Percentiles rank a stretch among this genome's conserved stretches.
Conservation (phyloP, 441 rosid species). For the Mallotus repandus region DNA sequence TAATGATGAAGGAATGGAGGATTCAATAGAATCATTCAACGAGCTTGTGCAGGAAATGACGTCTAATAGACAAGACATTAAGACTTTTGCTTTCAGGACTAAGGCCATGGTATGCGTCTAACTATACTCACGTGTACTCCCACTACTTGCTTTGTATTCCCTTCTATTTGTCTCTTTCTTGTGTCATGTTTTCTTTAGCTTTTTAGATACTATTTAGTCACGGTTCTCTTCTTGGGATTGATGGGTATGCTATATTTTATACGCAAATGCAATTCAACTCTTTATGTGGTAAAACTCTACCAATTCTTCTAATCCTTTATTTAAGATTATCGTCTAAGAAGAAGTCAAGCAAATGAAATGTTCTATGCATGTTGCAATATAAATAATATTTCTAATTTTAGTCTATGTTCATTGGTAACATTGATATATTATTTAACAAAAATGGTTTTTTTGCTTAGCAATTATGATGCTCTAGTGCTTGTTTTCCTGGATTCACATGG, state of each 20-base stretch:
- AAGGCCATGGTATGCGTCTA: slow-evolving; percentile 67
- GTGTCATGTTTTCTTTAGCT: neutral
- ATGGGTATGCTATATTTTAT: neutral
- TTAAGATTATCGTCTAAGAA: neutral
- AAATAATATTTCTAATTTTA: neutral
- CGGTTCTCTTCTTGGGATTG: neutral
- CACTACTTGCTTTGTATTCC: neutral
- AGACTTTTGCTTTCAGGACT: slow-evolving; percentile 69
- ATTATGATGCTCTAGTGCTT: neutral
- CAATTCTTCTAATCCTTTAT: neutral
- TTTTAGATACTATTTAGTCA: neutral
- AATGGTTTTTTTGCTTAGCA: neutral
- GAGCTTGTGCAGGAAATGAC: slow-evolving; percentile 72
- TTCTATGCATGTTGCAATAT: neutral
- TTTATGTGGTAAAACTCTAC: neutral
- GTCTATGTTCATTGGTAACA: neutral
- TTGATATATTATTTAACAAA: neutral
- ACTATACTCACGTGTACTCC: neutral
- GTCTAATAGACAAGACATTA: slow-evolving; percentile 59
- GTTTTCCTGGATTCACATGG: neutral
- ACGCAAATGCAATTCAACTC: neutral
- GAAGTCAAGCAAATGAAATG: neutral
- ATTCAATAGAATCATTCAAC: slow-evolving; percentile 62
- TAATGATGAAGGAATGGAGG: slow-evolving; percentile 35
- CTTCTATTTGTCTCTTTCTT: neutral